Percentiles rank a stretch among this genome's conserved stretches.
phyloP scores from a whole-genome alignment of 106 monocot genomes.

The Agapanthus africanus region DNA sequence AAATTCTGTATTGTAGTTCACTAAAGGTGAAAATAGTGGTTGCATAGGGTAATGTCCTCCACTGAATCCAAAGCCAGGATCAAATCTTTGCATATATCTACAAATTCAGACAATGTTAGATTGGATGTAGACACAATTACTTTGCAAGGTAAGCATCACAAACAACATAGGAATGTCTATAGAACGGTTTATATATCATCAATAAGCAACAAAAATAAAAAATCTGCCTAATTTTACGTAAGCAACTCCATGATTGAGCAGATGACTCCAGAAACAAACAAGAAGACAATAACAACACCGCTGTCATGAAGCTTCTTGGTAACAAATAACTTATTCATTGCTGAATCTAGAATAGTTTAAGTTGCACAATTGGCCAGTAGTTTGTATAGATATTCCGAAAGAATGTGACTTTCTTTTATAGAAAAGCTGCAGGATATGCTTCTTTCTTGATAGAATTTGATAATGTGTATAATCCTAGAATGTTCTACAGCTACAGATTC shows the following conservation, averaged over 20 bases:
- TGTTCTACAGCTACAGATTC: neutral
- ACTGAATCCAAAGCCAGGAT: constrained; percentile 95
- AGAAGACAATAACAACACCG: neutral
- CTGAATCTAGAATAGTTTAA: neutral
- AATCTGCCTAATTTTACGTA: too few relatives aligned
- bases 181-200: neutral
- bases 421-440: neutral
- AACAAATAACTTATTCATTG: neutral
- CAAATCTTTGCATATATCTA: constrained; percentile 89
- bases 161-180: neutral
- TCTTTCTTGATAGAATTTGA: neutral
- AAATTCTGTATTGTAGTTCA: constrained; percentile 89
- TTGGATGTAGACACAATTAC: neutral
- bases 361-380: neutral
- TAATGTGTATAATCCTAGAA: neutral
- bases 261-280: neutral
- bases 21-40: constrained; percentile 68
- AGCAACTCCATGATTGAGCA: neutral
- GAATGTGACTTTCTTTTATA: constrained; percentile 1
- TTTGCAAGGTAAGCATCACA: neutral
- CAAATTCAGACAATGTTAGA: constrained; percentile 9
- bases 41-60: constrained; percentile 66
- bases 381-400: neutral
- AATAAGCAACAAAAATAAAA: neutral
- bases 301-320: neutral